Percentiles rank a stretch among this genome's conserved stretches.
Evolutionary conservation across 163 green algal genomes (phyloP).

Genomic region (Prototheca cutis): DNA sequence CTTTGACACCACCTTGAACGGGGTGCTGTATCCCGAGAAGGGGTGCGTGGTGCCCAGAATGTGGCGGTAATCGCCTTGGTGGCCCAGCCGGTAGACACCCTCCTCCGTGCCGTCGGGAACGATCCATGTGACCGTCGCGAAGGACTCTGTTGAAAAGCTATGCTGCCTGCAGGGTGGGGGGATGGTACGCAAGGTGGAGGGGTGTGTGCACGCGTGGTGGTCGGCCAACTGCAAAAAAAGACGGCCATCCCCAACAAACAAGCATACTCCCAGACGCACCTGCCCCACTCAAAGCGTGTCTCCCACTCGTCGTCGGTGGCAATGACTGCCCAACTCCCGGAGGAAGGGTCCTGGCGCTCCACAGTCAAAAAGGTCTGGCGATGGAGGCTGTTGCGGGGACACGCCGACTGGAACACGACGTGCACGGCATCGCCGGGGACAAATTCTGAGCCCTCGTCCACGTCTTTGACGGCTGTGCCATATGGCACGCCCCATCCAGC

Average conservation of each 20-base stretch:
- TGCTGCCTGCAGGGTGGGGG: constrained; percentile 13
- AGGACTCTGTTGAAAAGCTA: constrained; percentile 41
- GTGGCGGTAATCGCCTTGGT: constrained; percentile 60
- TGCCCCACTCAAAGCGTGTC: constrained; percentile 53
- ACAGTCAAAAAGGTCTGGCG: constrained; percentile 63
- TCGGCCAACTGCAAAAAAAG: too few species aligned
- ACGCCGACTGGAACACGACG: constrained; percentile 53
- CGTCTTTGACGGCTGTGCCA: constrained; percentile 43
- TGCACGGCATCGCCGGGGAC: constrained; percentile 27
- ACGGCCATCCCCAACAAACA: too few species aligned
- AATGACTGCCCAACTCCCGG: constrained; percentile 39
- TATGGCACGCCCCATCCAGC: constrained; percentile 24
- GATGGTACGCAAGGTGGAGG: too few species aligned
- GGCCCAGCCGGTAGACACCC: constrained; percentile 53
- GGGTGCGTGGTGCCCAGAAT: constrained; percentile 29
- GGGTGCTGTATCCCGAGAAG: constrained; percentile 35
- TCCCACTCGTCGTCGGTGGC: constrained; percentile 51
- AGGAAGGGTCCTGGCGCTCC: constrained; percentile 25
- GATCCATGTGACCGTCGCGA: constrained; percentile 50
- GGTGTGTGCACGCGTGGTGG: too few species aligned
- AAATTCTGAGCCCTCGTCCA: constrained; percentile 18
- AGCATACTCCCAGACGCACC: constrained; percentile 7
- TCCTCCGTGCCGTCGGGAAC: constrained; percentile 31
- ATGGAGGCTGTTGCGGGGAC: constrained; percentile 65
- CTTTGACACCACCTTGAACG: constrained; percentile 12